Evolutionary conservation across 768 basidiomycete species (phyloP).

Genomic region (Inosperma sp.): DNA sequence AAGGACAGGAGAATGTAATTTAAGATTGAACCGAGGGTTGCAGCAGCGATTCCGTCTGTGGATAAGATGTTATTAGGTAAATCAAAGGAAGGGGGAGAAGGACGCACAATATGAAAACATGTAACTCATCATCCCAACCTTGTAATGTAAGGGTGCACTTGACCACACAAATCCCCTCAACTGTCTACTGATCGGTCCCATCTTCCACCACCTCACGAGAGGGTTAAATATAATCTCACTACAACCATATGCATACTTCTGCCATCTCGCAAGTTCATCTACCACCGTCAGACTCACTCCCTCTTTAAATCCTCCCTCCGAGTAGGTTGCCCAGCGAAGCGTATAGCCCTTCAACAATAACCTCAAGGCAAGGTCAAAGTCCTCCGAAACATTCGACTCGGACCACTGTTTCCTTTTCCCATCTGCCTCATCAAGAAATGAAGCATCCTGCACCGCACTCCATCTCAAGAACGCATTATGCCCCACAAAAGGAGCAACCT

Average conservation of each 20-base stretch:
- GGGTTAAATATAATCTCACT: conserved; percentile 76
- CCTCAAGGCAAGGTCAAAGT: conserved; percentile 74
- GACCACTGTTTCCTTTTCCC: conserved; percentile 69
- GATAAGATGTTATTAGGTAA: conserved; percentile 45
- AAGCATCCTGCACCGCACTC: conserved; percentile 80
- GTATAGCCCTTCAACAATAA: conserved; percentile 59
- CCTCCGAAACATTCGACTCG: conserved; percentile 74
- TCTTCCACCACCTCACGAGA: conserved; percentile 64
- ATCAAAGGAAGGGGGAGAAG: not conserved
- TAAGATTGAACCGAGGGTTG: conserved; percentile 61
- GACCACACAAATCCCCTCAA: conserved; percentile 76
- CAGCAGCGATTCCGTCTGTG: conserved; percentile 61
- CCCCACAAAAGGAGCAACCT: conserved; percentile 77
- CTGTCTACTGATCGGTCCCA: conserved; percentile 72
- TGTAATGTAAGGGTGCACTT: conserved; percentile 71
- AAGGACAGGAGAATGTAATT: conserved; percentile 76
- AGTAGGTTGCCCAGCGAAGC: conserved; percentile 42
- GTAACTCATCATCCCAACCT: conserved; percentile 72
- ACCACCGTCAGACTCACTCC: conserved; percentile 23
- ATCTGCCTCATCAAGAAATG: conserved; percentile 61
- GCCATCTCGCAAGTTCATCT: no score
- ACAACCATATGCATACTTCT: no score
- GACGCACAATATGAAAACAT: conserved; percentile 23
- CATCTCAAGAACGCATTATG: conserved; percentile 87
- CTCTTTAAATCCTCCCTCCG: not conserved